Percentiles rank a stretch among this genome's conserved stretches.
phyloP scores from a whole-genome alignment of 164 flowering plant genomes.

The Aristolochia californica region DNA sequence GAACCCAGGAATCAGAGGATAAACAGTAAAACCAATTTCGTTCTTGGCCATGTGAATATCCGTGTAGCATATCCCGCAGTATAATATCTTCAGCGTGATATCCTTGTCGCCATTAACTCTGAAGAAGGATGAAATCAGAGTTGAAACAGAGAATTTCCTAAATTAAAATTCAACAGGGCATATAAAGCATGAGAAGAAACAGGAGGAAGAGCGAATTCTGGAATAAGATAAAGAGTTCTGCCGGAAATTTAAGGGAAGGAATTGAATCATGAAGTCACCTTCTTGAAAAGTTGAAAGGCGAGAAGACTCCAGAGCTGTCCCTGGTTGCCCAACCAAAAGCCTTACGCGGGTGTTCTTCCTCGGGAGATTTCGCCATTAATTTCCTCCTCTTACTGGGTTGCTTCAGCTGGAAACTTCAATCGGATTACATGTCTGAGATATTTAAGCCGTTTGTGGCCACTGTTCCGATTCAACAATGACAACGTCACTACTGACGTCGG shows the following conservation, averaged over 20 bases:
- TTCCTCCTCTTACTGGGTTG: neutral
- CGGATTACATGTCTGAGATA: too few relatives aligned
- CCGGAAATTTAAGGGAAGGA: too few relatives aligned
- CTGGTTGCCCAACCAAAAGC: constrained; percentile 14
- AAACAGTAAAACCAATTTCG: constrained; percentile 31
- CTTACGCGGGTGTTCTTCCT: constrained; percentile 8
- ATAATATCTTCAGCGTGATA: constrained; percentile 33
- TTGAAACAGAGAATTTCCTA: too few relatives aligned
- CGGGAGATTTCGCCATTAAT: constrained; percentile 8
- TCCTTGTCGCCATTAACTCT: constrained; percentile 40
- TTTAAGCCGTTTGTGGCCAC: too few relatives aligned
- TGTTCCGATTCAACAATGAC: too few relatives aligned
- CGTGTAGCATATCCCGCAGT: constrained; percentile 49
- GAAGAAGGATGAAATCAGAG: too few relatives aligned
- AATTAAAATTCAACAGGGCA: too few relatives aligned
- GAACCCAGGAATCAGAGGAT: constrained; percentile 25
- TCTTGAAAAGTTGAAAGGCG: constrained; percentile 12
- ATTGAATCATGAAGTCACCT: neutral
- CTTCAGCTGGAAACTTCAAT: too few relatives aligned
- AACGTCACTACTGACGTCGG: too few relatives aligned
- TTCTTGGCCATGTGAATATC: constrained; percentile 33
- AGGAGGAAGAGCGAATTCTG: too few relatives aligned
- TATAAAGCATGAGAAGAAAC: too few relatives aligned
- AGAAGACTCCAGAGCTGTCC: constrained; percentile 9
- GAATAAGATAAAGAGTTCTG: too few relatives aligned